These are phyloP conservation scores for Globisporangium takayamanum DNA, from an alignment of 352 stramenopile genomes.

Conservation along the genomic window DNA sequence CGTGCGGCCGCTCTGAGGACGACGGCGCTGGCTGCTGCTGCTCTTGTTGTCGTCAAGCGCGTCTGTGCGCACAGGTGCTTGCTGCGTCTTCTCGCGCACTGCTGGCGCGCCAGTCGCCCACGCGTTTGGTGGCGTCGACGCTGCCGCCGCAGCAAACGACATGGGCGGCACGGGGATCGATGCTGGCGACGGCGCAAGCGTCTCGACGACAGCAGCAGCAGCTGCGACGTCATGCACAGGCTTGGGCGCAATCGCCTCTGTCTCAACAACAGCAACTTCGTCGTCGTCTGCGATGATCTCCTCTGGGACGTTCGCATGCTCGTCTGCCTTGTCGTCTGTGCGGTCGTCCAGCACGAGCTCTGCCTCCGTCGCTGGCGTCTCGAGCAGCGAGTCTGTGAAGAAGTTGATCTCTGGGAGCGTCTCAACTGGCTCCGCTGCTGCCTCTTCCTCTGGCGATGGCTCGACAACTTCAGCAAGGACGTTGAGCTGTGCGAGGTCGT, in stretches of 20 bases:
- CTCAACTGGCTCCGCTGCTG: conserved; percentile 31
- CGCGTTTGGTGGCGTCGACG: conserved; percentile 15
- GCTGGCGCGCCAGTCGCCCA: conserved; percentile 10
- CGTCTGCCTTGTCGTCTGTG: conserved; percentile 17
- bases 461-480: conserved; percentile 15
- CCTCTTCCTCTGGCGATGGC: conserved; percentile 1
- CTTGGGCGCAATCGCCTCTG: conserved; percentile 4
- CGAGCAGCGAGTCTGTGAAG: conserved; percentile 73
- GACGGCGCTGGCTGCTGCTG: conserved; percentile 29
- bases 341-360: conserved; percentile 10
- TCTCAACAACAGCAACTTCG: conserved; percentile 9
- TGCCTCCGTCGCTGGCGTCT: conserved; percentile 12
- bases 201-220: conserved; percentile 10
- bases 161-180: conserved; percentile 32
- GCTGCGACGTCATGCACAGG: conserved; percentile 5
- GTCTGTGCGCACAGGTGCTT: background rate
- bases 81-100: conserved; percentile 18
- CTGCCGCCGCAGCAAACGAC: conserved; percentile 41
- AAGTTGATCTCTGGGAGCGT: conserved; percentile 77
- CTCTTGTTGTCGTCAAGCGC: conserved; percentile 20
- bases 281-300: conserved; percentile 5
- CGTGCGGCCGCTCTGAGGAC: conserved; percentile 23
- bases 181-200: conserved; percentile 9
- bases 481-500: conserved; percentile 30
- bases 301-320: conserved; percentile 13